phyloP scores from a whole-genome alignment of 208 protist genomes.

The Trypanosoma lewisi region DNA sequence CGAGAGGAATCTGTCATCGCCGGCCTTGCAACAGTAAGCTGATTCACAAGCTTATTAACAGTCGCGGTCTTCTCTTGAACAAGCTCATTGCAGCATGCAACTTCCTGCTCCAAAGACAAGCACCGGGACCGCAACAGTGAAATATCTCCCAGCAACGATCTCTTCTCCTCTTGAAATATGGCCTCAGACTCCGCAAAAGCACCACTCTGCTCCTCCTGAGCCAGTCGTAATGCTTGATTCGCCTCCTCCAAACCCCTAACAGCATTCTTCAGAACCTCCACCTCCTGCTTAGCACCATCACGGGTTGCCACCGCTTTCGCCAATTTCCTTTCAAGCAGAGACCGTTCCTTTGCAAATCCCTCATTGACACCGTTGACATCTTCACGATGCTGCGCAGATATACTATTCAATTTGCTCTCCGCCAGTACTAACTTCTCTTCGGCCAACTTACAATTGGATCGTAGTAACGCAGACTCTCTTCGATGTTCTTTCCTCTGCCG shows the following conservation, averaged over 20 bases:
- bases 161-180: not conserved
- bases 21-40: not conserved
- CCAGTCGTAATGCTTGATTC: not conserved
- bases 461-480: not conserved
- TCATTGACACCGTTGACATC: conserved; percentile 10
- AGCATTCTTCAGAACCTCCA: conserved; percentile 1
- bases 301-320: not conserved
- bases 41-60: not conserved
- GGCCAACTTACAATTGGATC: not conserved
- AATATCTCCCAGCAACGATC: conserved; percentile 1
- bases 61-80: not conserved
- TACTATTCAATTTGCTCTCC: not conserved
- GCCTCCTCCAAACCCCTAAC: not conserved
- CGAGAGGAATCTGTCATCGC: not conserved
- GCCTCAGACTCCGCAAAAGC: not conserved
- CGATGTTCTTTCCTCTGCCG: conserved; percentile 16
- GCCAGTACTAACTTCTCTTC: not conserved
- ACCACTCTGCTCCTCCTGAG: not conserved
- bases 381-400: conserved; percentile 1
- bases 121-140: conserved; percentile 7
- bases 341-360: conserved; percentile 24
- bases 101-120: not conserved
- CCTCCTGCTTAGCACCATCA: not conserved
- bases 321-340: conserved; percentile 6
- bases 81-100: not conserved